Percentiles rank a stretch among this genome's conserved stretches.
Evolutionary conservation across 345 rosid genomes (phyloP).

Genomic region (Gossypium stocksii): DNA sequence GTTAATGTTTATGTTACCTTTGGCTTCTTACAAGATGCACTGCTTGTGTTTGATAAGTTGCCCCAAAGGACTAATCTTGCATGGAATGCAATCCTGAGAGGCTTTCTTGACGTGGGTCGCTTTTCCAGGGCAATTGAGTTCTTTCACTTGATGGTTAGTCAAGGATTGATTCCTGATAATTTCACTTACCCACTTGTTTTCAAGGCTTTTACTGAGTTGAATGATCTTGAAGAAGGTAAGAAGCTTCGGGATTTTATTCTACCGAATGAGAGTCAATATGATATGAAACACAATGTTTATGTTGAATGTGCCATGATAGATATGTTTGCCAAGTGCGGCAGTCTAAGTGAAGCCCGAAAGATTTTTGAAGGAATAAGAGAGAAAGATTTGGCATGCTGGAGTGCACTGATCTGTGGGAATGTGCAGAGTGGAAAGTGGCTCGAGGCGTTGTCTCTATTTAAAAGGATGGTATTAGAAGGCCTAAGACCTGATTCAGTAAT

Average conservation of each 20-base stretch:
- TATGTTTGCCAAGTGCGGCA: constrained; percentile 53
- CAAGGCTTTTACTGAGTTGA: constrained; percentile 32
- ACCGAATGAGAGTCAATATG: constrained; percentile 8
- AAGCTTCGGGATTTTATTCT: constrained; percentile 23
- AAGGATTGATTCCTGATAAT: constrained; percentile 30
- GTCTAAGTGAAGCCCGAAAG: constrained; percentile 32
- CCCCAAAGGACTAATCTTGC: constrained; percentile 34
- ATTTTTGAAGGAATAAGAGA: constrained; percentile 36
- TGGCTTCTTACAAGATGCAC: constrained; percentile 26
- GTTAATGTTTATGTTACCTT: constrained; percentile 26
- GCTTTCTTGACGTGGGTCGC: constrained; percentile 19
- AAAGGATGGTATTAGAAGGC: constrained; percentile 34
- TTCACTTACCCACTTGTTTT: constrained; percentile 34
- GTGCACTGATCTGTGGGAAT: constrained; percentile 44
- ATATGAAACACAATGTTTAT: constrained; percentile 27
- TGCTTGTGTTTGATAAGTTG: constrained; percentile 24
- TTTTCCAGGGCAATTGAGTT: constrained; percentile 23
- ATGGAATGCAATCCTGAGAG: constrained; percentile 35
- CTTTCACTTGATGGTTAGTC: constrained; percentile 28
- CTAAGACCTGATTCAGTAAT: constrained; percentile 30
- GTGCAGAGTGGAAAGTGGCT: constrained; percentile 31
- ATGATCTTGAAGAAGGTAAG: constrained; percentile 28
- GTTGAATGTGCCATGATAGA: constrained; percentile 44
- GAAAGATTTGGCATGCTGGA: constrained; percentile 53
- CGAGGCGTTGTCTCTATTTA: constrained; percentile 31